Evolutionary conservation across 345 rosid species (phyloP).

Genomic region (Trapa bicornis): DNA sequence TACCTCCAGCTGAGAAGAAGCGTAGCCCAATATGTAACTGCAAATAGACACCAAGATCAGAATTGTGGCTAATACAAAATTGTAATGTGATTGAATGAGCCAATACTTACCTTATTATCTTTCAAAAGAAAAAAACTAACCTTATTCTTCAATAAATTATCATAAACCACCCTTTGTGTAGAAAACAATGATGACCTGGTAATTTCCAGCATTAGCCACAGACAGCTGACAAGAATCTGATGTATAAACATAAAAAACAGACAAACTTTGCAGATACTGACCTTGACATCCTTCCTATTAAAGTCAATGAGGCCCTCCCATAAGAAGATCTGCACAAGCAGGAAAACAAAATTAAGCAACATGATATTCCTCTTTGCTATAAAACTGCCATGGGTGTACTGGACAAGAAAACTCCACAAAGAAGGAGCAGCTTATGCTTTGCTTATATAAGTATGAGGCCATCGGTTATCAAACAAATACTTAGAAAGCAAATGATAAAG

Average conservation of each 20-base stretch:
- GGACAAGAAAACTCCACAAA: neutral
- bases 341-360: constrained; percentile 4
- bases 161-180: constrained; percentile 22
- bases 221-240: neutral
- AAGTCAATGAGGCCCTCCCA: constrained; percentile 23
- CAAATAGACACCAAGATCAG: constrained; percentile 19
- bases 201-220: constrained; percentile 3
- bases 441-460: neutral
- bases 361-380: neutral
- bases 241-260: neutral
- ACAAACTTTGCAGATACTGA: constrained; percentile 11
- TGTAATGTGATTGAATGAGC: constrained; percentile 2
- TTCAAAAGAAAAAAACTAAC: constrained; percentile 17
- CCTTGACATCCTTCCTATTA: constrained; percentile 33
- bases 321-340: constrained; percentile 34
- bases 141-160: constrained; percentile 29
- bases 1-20: constrained; percentile 74
- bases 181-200: constrained; percentile 37
- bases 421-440: neutral
- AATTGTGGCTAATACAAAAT: constrained; percentile 4
- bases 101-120: constrained; percentile 31
- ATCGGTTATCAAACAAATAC: neutral
- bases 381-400: neutral
- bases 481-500: neutral
- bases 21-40: constrained; percentile 54